These are phyloP conservation scores for Mycotypha africana DNA, from an alignment of 371 early-diverging fungal genomes.

Conservation along the genomic window DNA sequence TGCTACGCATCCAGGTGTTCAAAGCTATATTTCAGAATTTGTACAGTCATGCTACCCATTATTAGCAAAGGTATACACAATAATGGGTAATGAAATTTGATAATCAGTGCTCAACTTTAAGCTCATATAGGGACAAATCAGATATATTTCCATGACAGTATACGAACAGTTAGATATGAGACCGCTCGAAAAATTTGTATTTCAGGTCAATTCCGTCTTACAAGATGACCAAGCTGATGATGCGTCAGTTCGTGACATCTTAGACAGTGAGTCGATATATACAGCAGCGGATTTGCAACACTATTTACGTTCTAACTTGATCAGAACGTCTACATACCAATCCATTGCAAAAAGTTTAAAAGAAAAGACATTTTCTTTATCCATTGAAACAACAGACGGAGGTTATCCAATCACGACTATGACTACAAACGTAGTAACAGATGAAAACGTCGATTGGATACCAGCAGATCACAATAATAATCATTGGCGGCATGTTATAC, in stretches of 20 bases:
- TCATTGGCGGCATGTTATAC: constrained; percentile 21
- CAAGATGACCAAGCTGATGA: not conserved
- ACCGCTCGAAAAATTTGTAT: constrained; percentile 48
- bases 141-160: constrained; percentile 33
- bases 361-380: constrained; percentile 30
- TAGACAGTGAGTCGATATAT: constrained; percentile 14
- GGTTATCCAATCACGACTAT: constrained; percentile 7
- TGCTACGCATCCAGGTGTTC: constrained; percentile 43
- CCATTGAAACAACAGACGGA: constrained; percentile 30
- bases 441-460: constrained; percentile 30
- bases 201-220: constrained; percentile 38
- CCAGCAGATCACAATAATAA: constrained; percentile 24
- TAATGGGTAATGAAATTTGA: not conserved
- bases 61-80: constrained; percentile 31
- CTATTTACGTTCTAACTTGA: constrained; percentile 38
- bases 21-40: constrained; percentile 37
- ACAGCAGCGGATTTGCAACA: constrained; percentile 33
- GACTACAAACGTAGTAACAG: constrained; percentile 5
- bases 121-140: constrained; percentile 29
- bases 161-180: constrained; percentile 2
- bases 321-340: constrained; percentile 27
- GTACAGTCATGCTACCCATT: constrained; percentile 38
- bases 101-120: not conserved
- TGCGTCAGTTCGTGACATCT: constrained; percentile 1
- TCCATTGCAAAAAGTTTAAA: constrained; percentile 5